phyloP scores from a whole-genome alignment of 495 filamentous ascomycete species.

The Trichoderma orchidacearum region DNA sequence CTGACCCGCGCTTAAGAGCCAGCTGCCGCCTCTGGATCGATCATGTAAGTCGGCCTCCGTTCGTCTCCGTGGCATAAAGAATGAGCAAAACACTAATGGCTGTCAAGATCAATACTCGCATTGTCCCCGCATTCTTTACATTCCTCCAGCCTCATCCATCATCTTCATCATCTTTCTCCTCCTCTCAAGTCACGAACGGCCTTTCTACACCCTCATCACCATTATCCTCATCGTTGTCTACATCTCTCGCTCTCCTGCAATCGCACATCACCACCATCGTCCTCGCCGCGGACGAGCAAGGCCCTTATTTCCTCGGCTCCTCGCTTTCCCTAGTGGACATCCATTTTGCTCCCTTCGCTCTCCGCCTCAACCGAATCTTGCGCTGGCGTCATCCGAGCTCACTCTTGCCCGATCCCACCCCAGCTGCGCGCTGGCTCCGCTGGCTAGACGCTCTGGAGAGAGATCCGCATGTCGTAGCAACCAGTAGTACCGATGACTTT shows the following conservation, averaged over 20 bases:
- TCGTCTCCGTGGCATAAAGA: constrained; percentile 4
- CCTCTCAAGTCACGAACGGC: not conserved
- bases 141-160: constrained; percentile 38
- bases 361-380: constrained; percentile 61
- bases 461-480: constrained; percentile 59
- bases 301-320: constrained; percentile 72
- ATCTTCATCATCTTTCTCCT: not conserved
- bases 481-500: constrained; percentile 60
- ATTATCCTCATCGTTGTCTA: constrained; percentile 8
- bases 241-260: constrained; percentile 50
- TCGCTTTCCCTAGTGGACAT: constrained; percentile 70
- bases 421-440: constrained; percentile 53
- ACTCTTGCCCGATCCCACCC: constrained; percentile 58
- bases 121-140: constrained; percentile 72
- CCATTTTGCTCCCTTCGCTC: constrained; percentile 77
- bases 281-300: constrained; percentile 45
- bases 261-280: constrained; percentile 61
- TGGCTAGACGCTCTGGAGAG: constrained; percentile 78
- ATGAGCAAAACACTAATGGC: too few relatives aligned
- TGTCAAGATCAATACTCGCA: constrained; percentile 70
- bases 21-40: constrained; percentile 78
- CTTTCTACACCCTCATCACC: not conserved
- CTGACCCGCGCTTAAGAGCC: constrained; percentile 56
- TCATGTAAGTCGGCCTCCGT: constrained; percentile 42
- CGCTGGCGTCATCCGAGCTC: constrained; percentile 49